Evolutionary conservation across 176 grass and related monocot genomes (phyloP), one percentile per base, ranked within the genome.

Genomic region (Oryza glaberrima): DNA sequence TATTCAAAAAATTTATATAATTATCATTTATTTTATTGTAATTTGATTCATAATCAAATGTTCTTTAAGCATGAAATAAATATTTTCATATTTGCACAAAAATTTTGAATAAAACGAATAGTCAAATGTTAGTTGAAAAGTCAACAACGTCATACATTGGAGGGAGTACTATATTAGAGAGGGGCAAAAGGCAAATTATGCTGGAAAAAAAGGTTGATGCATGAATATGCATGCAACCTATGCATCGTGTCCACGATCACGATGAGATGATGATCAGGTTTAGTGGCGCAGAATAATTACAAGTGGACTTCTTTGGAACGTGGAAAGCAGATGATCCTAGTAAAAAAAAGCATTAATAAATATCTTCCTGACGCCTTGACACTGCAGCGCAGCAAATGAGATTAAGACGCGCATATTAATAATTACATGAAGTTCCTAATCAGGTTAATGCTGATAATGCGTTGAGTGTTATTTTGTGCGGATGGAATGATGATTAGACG

Each of bases 251-350:
- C n/a, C 35, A 74, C 49, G 3, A 32, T 32, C 30, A 32, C 30
- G 30, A 45, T 25, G 65, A 76, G 35, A 63, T 30, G 23, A 48
- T 64, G 35, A 76, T 60, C 71, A 41, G 48, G 51, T 60, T 60
- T 22, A 51, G 72, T 80, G 20, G 7, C 49, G 7, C 34, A 77
- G 65, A 70, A 81, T 81, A 85, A 70, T 76, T 23, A 65, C 64
- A 49, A 87, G 40, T 72, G 82, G 87, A 26, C 17, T 61, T 83
- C n/a, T 79, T 90, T 76, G 63, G 44, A 79, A 22, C 35, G 79
- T 83, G 46, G 34, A 78, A 78, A 86, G 73, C 64, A 36, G 28
- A 77, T 3, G 0, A 12, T 1, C 0, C 41, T 40, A 60, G 15
- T 46, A 17, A 56, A 68, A 23, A 23, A 4, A 6, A 7, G 56